These are phyloP conservation scores for Corchorus capsularis DNA, from an alignment of 345 rosid genomes.

Conservation along the genomic window DNA sequence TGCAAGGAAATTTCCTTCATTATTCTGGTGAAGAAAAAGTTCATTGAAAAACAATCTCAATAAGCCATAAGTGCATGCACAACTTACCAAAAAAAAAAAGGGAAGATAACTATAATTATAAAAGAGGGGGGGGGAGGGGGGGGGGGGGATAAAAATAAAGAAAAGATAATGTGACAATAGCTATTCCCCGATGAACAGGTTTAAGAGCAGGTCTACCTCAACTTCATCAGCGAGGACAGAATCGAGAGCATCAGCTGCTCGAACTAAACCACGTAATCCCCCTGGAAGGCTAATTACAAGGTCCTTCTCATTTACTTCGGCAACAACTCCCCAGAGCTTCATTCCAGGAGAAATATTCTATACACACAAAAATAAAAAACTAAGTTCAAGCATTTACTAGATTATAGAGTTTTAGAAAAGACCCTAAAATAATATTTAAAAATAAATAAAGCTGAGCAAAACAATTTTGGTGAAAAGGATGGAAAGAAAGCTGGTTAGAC, in stretches of 20 bases:
- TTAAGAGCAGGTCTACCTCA: slow-evolving; percentile 45
- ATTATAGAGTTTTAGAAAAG: slow-evolving; percentile 12
- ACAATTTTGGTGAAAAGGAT: neutral
- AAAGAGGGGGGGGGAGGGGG: too few relatives aligned
- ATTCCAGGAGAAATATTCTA: slow-evolving; percentile 93
- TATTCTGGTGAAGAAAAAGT: slow-evolving; percentile 45
- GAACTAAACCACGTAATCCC: slow-evolving; percentile 90
- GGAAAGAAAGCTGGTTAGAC: neutral
- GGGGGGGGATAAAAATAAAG: neutral
- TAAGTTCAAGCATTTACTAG: slow-evolving; percentile 14
- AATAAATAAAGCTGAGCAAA: slow-evolving; percentile 2
- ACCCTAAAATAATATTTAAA: neutral
- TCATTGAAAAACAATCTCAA: neutral
- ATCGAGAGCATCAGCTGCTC: slow-evolving; percentile 75
- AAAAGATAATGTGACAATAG: neutral
- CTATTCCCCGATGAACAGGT: slow-evolving; percentile 2
- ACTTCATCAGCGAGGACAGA: slow-evolving; percentile 49
- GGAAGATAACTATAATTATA: neutral
- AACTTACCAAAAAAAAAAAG: neutral
- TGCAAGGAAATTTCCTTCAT: slow-evolving; percentile 52
- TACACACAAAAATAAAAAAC: slow-evolving; percentile 21
- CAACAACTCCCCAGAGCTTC: slow-evolving; percentile 94
- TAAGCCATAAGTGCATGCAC: neutral
- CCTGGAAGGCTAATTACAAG: slow-evolving; percentile 89
- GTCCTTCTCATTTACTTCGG: slow-evolving; percentile 93